These are phyloP conservation scores for Hypoxylon sp. DNA, from an alignment of 2,329 filamentous ascomycete species.

Conservation along the genomic window DNA sequence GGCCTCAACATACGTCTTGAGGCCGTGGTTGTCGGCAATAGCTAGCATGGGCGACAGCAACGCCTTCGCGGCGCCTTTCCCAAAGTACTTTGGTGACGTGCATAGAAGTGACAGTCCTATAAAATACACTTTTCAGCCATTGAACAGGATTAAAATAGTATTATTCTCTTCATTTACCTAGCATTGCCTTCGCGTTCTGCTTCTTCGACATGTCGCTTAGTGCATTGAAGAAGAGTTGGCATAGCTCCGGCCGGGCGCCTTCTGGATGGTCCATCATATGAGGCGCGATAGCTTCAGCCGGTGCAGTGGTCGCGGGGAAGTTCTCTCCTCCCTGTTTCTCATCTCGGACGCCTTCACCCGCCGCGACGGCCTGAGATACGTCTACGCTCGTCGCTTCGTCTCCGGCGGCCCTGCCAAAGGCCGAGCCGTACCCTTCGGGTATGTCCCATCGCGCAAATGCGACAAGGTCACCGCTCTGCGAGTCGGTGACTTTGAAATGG, in stretches of 20 bases:
- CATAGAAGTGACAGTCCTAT: conserved; percentile 57
- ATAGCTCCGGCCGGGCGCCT: conserved; percentile 53
- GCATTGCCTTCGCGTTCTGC: conserved; percentile 54
- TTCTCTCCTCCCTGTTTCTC: conserved; percentile 23
- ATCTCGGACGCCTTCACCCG: conserved; percentile 30
- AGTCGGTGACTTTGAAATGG: conserved; percentile 56
- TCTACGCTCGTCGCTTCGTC: conserved; percentile 28
- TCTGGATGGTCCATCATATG: conserved; percentile 47
- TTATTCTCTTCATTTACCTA: conserved; percentile 39
- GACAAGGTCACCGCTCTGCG: conserved; percentile 49
- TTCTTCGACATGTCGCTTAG: conserved; percentile 51
- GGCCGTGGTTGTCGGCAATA: conserved; percentile 55
- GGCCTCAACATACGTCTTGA: conserved; percentile 58
- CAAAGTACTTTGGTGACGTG: conserved; percentile 55
- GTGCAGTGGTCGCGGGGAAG: conserved; percentile 22
- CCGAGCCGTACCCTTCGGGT: conserved; percentile 50
- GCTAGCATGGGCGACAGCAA: conserved; percentile 57
- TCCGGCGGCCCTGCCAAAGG: conserved; percentile 47
- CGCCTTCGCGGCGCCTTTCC: conserved; percentile 56
- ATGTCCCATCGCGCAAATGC: conserved; percentile 57
- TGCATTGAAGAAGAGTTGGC: conserved; percentile 51
- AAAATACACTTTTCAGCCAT: conserved; percentile 11
- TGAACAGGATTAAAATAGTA: background rate
- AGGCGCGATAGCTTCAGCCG: conserved; percentile 34
- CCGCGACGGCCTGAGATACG: conserved; percentile 29